Conservation (phyloP, 768 basidiomycete species). For the Trametes elegans region DNA sequence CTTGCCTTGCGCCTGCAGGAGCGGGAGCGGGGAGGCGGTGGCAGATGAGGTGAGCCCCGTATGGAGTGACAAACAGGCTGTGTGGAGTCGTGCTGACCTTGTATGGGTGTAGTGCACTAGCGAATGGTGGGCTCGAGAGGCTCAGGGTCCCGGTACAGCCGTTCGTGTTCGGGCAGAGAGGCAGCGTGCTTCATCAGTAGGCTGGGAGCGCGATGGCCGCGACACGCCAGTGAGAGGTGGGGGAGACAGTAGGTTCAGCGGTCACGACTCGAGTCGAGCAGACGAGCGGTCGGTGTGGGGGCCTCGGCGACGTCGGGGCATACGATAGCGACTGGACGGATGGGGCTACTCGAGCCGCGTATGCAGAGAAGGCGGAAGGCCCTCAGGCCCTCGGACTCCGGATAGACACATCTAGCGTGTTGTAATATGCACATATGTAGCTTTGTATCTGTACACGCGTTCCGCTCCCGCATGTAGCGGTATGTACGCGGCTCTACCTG, state of each 20-base stretch:
- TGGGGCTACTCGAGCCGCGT: not conserved
- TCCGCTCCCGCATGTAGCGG: not conserved
- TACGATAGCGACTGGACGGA: not conserved
- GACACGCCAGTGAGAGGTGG: too few species aligned
- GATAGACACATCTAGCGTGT: conserved; percentile 4
- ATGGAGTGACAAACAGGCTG: not conserved
- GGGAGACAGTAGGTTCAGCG: too few species aligned
- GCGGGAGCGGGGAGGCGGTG: not conserved
- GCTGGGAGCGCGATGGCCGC: too few species aligned
- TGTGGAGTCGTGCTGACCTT: not conserved
- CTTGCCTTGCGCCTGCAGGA: not conserved
- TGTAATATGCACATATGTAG: conserved; percentile 11
- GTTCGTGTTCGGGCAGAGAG: not conserved
- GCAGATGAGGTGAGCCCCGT: conserved; percentile 2
- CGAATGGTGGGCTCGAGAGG: not conserved
- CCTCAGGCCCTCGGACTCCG: not conserved
- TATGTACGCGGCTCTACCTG: too few species aligned
- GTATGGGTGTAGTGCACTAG: not conserved
- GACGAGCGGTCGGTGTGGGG: not conserved
- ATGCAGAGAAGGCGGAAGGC: too few species aligned
- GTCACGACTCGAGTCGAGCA: too few species aligned
- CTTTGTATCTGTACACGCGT: not conserved
- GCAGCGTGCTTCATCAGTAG: not conserved
- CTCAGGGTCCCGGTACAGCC: not conserved
- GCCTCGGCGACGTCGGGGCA: not conserved